Base-by-base conservation (phyloP, 2,329 filamentous ascomycete species). In the Fusarium sp. region DNA sequence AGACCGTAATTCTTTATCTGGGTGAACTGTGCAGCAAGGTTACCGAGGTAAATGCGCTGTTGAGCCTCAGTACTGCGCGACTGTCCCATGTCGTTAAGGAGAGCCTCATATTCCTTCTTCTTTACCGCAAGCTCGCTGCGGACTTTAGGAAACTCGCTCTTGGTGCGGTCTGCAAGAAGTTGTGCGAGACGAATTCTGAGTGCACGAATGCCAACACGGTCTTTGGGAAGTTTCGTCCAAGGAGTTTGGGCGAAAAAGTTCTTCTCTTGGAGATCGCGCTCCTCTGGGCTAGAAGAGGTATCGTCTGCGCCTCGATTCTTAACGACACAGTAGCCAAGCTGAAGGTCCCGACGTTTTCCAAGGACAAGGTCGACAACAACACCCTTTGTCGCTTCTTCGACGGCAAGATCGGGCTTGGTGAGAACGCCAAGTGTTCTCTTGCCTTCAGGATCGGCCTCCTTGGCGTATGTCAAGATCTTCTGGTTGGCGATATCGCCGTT, bases 371-470 rank as follows among this genome's bases (percentile, higher is more conserved):
- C 78, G 5, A 82, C 75, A 2, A 83, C 76, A 2, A 78, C 78
- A 0, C 77, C 71, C 26, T 82, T 77, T 1, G 77, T 81, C 0
- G 77, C 77, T 0, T 73, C 59, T 49, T 87, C 84, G 0, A 74
- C 74, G 0, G 84, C 83, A 0, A 90, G 77, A 59, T 91, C 89
- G 0, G 87, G 85, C 67, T 90, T 91, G 0, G 88, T 91, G 1
- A 90, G 78, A 0, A 86, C 81, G 0, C 82, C 83, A 10, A 86
- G 72, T 0, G 84, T 86, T 0, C 84, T 67, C 6, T 74, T 65
- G 0, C 84, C 83, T 0, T 78, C 57, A 0, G 80, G 79, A 14
- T 86, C 85, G 0, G 62, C 77, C 0, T 77, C 75, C 3, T 78
- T 75, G 0, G 81, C 80, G 4, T 78, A 74, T 0, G 77, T 76